phyloP scores from a whole-genome alignment of 2,329 filamentous ascomycete genomes.

The Diaporthe longicolla region DNA sequence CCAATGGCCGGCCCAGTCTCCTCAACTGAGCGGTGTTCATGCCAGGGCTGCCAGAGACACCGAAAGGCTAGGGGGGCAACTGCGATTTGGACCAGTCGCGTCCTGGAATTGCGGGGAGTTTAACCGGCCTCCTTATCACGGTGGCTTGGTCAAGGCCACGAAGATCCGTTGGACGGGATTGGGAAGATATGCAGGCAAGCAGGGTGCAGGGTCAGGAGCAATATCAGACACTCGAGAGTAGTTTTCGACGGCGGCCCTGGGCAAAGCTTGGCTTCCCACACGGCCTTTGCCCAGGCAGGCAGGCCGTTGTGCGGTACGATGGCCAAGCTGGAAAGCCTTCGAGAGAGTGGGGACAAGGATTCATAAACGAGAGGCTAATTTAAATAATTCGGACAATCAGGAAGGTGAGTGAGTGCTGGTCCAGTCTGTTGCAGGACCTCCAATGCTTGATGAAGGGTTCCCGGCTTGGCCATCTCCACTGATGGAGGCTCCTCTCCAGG shows the following conservation, averaged over 20 bases:
- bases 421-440: not conserved
- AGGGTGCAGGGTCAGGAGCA: constrained; percentile 21
- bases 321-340: constrained; percentile 8
- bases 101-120: constrained; percentile 8
- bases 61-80: not conserved
- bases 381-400: constrained; percentile 1
- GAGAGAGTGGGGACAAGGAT: constrained; percentile 21
- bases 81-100: not conserved
- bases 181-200: constrained; percentile 25
- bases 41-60: not conserved
- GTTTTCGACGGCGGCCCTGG: constrained; percentile 32
- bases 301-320: constrained; percentile 13
- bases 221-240: constrained; percentile 17
- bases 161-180: constrained; percentile 19
- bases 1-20: not conserved
- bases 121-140: constrained; percentile 26
- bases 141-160: constrained; percentile 19
- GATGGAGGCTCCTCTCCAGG: not conserved
- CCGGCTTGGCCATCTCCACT: constrained; percentile 7
- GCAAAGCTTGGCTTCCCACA: constrained; percentile 28
- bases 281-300: constrained; percentile 21
- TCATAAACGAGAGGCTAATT: constrained; percentile 31
- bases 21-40: not conserved
- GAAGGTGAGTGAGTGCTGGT: not conserved
- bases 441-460: constrained; percentile 2